Percentiles rank a stretch among this genome's conserved stretches.
phyloP scores from a whole-genome alignment of 1,284 basidiomycete species.

The Cryptococcus sp. region DNA sequence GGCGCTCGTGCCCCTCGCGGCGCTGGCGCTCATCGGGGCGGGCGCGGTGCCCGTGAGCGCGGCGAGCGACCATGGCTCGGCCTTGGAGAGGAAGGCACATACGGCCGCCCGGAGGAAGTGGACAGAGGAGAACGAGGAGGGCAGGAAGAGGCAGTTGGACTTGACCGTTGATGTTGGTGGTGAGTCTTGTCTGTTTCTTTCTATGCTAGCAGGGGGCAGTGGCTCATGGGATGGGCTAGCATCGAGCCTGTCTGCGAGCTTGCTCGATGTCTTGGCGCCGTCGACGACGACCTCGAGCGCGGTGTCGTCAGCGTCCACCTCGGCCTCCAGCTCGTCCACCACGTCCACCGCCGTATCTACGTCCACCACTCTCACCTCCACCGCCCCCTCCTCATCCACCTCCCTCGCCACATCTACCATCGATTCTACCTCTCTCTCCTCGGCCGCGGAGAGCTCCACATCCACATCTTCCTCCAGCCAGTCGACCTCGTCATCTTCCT shows the following conservation, averaged over 20 bases:
- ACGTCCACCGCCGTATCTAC: neutral
- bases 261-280: neutral
- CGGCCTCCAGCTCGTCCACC: slow-evolving; percentile 1
- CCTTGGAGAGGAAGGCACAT: slow-evolving; percentile 13
- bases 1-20: slow-evolving; percentile 5
- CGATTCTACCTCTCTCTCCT: neutral
- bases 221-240: neutral
- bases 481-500: neutral
- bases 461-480: neutral
- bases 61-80: slow-evolving; percentile 10
- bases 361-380: neutral
- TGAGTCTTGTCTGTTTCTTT: slow-evolving; percentile 1
- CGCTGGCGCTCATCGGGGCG: neutral
- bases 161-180: slow-evolving; percentile 6
- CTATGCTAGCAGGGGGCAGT: too few species aligned
- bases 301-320: neutral
- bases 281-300: neutral
- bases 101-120: slow-evolving; percentile 8
- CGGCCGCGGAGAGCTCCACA: neutral
- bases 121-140: neutral
- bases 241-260: neutral
- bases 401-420: slow-evolving; percentile 3
- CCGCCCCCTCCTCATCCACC: slow-evolving; percentile 4
- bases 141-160: slow-evolving; percentile 8
- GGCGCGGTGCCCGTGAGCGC: slow-evolving; percentile 1